Percentiles rank a stretch among this genome's conserved stretches.
Conservation (phyloP, 2,329 filamentous ascomycete genomes). For the Bipolaris bicolor region DNA sequence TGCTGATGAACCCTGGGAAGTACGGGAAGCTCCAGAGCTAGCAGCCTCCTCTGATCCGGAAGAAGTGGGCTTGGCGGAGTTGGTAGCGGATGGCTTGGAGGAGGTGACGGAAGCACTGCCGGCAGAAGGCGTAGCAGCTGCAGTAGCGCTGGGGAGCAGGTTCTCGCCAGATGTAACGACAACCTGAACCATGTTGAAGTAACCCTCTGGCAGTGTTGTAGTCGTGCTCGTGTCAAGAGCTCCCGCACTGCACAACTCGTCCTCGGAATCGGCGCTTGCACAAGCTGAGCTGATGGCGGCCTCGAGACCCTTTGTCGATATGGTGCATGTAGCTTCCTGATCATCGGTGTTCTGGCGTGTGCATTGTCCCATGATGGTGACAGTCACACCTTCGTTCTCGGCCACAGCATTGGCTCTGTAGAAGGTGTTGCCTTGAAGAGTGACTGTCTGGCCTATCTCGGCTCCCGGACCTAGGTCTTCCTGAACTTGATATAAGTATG, state of each 20-base stretch:
- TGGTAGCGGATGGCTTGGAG: background rate
- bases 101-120: conserved; percentile 18
- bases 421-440: conserved; percentile 28
- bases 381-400: conserved; percentile 7
- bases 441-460: conserved; percentile 10
- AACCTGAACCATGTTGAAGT: conserved; percentile 26
- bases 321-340: conserved; percentile 22
- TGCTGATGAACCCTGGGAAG: background rate
- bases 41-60: background rate
- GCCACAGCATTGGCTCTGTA: conserved; percentile 21
- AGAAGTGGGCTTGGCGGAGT: background rate
- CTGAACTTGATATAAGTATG: conserved; percentile 1
- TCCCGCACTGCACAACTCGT: background rate
- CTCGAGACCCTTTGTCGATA: conserved; percentile 16
- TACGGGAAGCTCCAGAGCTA: conserved; percentile 5
- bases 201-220: conserved; percentile 13
- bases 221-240: background rate
- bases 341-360: conserved; percentile 17
- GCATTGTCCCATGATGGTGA: conserved; percentile 23
- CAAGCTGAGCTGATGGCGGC: conserved; percentile 18
- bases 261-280: background rate
- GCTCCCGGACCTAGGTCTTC: background rate
- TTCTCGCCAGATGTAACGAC: conserved; percentile 39
- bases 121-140: conserved; percentile 25
- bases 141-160: conserved; percentile 31